Base-by-base conservation (phyloP, 2,329 filamentous ascomycete species). In the Aspergillus tanneri region DNA sequence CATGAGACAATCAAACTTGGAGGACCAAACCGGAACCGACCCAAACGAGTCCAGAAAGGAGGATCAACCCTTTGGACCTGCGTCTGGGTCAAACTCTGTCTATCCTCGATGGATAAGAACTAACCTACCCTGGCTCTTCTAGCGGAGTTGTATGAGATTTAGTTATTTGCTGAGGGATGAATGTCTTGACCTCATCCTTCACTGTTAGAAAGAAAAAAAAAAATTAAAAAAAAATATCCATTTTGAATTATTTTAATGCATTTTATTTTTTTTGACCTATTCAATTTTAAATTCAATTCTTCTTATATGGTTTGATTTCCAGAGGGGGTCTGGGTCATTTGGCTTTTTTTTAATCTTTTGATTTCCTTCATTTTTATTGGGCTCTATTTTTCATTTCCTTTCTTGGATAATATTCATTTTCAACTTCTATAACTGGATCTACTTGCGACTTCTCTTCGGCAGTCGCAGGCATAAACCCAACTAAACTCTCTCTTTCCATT, bases 31-130 rank as follows among this genome's bases (percentile, higher is more conserved):
- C 59, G 60, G 61, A 62, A 61, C 52, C 52, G 47, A 57, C 56
- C 59, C 56, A 63, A 61, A 63, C 61, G 57, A 63, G 59, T 54
- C 62, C 60, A 62, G 59, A 66, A 65, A 62, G 63, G 63, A 64
- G 64, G 64, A 68, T 68, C 65, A 67, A 58, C 64, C 64, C 60
- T 65, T 58, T 67, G 65, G 66, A 66, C 64, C 65, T 68, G 65
- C 65, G 64, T 68, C 65, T 63, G 60, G 64, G 56, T 62, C 63
- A 65, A 69, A 67, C 63, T 67, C 54, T 69, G 62, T 62, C 57
- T 54, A 46, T 55, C 46, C 49, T 57, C 57, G 55, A 59, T 60
- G 58, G 60, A 60, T 58, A 54, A 59, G 57, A 49, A 54, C 56
- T 58, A 58, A 58, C 43, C 53, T 60, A 61, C 59, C 59, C 61